These are phyloP conservation scores for Rhizoclosmatium sp. DNA, from an alignment of 192 early-diverging fungal species.

Conservation along the genomic window DNA sequence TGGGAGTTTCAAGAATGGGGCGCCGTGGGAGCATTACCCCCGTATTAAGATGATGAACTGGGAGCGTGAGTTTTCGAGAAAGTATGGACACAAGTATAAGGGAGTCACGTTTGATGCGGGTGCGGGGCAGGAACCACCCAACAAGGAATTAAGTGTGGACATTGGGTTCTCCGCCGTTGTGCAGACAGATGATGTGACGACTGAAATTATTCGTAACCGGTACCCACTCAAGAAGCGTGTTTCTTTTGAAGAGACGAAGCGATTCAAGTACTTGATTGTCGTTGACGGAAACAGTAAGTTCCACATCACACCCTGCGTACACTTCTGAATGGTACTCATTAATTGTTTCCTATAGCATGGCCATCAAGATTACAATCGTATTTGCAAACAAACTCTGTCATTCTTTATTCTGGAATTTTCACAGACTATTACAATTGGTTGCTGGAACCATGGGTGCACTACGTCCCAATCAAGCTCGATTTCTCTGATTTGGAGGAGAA, in stretches of 20 bases:
- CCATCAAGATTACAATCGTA: constrained; percentile 1
- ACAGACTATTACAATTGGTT: constrained; percentile 25
- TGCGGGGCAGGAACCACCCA: not conserved
- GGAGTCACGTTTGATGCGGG: constrained; percentile 17
- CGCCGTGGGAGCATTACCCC: constrained; percentile 11
- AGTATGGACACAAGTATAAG: not conserved
- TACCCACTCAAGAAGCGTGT: constrained; percentile 22
- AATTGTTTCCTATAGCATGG: not conserved
- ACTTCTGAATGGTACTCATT: no score
- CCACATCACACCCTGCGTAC: not conserved
- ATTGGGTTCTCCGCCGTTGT: not conserved
- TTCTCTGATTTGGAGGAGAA: constrained; percentile 27
- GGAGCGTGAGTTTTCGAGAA: not conserved
- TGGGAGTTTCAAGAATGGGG: constrained; percentile 11
- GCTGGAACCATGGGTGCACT: constrained; percentile 28
- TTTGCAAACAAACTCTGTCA: constrained; percentile 26
- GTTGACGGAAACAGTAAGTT: constrained; percentile 26
- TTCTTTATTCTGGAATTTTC: constrained; percentile 20
- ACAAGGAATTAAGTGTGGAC: not conserved
- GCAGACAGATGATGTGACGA: not conserved
- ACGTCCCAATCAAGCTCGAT: constrained; percentile 21
- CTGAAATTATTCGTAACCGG: not conserved
- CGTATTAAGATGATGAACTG: not conserved
- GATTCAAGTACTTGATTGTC: constrained; percentile 36
- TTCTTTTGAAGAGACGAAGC: constrained; percentile 23